Evolutionary conservation across 2,329 filamentous ascomycete genomes (phyloP).

Genomic region (Corinectria fuckeliana): DNA sequence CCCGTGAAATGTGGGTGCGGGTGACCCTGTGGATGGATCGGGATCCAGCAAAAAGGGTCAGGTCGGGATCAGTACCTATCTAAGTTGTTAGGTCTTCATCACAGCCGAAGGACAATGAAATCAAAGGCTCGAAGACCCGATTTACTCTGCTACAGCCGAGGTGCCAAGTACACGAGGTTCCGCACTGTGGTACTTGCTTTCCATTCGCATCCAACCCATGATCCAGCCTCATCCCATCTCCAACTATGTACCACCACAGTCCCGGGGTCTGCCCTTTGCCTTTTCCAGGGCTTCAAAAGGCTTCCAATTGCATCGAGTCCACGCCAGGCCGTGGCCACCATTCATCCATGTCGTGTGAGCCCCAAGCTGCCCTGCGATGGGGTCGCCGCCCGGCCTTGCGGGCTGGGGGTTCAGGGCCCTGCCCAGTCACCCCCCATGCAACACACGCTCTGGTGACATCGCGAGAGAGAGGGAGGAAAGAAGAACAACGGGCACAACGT

Average conservation of each 20-base stretch:
- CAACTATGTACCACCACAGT: no score
- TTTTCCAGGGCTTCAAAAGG: not conserved
- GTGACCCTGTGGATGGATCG: slow-evolving; percentile 5
- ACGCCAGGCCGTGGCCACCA: not conserved
- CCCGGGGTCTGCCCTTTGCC: not conserved
- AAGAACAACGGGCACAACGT: not conserved
- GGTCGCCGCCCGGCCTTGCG: slow-evolving; percentile 6
- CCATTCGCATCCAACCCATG: not conserved
- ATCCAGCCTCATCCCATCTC: not conserved
- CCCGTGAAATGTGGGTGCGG: slow-evolving; percentile 2
- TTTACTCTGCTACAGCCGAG: slow-evolving; percentile 20
- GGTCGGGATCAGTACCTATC: no score
- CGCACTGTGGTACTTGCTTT: slow-evolving; percentile 9
- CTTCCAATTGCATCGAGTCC: not conserved
- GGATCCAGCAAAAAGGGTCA: not conserved
- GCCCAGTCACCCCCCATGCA: no score
- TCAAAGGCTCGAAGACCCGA: slow-evolving; percentile 9
- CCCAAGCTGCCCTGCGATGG: not conserved
- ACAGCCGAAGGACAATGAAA: not conserved
- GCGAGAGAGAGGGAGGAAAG: not conserved
- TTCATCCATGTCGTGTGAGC: not conserved
- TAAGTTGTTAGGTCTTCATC: no score
- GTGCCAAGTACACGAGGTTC: slow-evolving; percentile 23
- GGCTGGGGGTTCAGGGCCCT: slow-evolving; percentile 30
- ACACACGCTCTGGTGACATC: no score